phyloP scores from a whole-genome alignment of 1,139 yeast genomes.

The Kluyveromyces sp. region DNA sequence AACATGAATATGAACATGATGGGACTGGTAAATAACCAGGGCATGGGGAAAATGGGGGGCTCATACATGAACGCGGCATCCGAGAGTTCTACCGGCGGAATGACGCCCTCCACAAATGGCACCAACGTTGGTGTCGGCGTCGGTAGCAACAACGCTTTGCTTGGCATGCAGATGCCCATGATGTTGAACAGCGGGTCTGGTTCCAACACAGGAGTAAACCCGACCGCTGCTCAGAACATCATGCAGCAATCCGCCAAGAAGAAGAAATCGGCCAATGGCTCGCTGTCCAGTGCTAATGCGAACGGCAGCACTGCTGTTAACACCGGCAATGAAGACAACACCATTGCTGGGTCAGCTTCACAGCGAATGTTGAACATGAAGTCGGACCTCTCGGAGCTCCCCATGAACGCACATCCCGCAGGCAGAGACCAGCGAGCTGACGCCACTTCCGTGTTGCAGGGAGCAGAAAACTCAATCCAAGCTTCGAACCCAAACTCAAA shows the following conservation, averaged over 20 bases:
- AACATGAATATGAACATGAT: conserved; percentile 1
- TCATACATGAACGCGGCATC: neutral
- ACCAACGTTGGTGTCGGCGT: neutral
- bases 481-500: conserved; percentile 3
- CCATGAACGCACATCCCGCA: neutral
- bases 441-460: neutral
- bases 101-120: neutral
- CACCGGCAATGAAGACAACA: neutral
- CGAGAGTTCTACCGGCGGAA: neutral
- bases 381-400: conserved; percentile 5
- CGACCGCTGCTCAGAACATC: neutral
- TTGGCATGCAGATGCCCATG: conserved; percentile 8
- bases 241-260: conserved; percentile 2
- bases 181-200: conserved; percentile 7
- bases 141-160: neutral
- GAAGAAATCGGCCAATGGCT: conserved; percentile 4
- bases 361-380: conserved; percentile 7
- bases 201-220: neutral
- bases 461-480: neutral
- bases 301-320: neutral
- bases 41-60: neutral
- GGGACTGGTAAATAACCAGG: neutral
- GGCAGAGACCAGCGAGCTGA: neutral
- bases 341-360: conserved; percentile 6
- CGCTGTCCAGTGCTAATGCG: conserved; percentile 1